Conservation (phyloP, 2,329 filamentous ascomycete species). For the Teratosphaeria viscida region DNA sequence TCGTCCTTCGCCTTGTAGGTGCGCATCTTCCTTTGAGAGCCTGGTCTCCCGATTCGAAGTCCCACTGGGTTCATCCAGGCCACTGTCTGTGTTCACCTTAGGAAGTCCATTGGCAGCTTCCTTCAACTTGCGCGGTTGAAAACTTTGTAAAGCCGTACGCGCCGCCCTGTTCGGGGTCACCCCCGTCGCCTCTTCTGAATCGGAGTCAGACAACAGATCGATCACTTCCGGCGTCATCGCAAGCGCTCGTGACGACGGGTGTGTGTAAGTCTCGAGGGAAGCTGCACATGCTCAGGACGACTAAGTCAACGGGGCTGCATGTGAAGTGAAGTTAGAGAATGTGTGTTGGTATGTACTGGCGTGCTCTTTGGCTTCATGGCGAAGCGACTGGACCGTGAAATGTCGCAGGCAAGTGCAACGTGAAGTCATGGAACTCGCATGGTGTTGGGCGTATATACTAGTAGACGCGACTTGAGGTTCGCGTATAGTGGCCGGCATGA, state of each 20-base stretch:
- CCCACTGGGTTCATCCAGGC: background rate
- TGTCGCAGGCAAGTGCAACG: too few species aligned
- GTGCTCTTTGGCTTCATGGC: too few species aligned
- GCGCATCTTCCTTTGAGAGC: background rate
- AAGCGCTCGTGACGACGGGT: background rate
- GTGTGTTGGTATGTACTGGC: too few species aligned
- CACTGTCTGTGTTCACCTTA: background rate
- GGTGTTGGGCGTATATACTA: too few species aligned
- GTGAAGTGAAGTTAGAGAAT: too few species aligned
- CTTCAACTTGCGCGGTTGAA: constrained; percentile 8
- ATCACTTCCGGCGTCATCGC: constrained; percentile 4
- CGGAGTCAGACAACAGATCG: constrained; percentile 2
- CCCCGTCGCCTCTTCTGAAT: constrained; percentile 3
- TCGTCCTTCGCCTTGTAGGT: background rate
- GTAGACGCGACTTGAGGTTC: too few species aligned
- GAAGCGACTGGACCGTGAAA: too few species aligned
- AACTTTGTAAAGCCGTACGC: constrained; percentile 2
- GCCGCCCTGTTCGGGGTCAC: constrained; percentile 3
- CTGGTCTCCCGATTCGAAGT: background rate
- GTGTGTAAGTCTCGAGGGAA: too few species aligned
- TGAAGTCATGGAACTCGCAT: too few species aligned
- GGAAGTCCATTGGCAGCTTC: background rate
- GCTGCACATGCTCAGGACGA: too few species aligned
- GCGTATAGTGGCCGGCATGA: too few species aligned
- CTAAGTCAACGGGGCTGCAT: too few species aligned